Conservation (phyloP, 129 eudicot species). For the Smallanthus sonchifolius region DNA sequence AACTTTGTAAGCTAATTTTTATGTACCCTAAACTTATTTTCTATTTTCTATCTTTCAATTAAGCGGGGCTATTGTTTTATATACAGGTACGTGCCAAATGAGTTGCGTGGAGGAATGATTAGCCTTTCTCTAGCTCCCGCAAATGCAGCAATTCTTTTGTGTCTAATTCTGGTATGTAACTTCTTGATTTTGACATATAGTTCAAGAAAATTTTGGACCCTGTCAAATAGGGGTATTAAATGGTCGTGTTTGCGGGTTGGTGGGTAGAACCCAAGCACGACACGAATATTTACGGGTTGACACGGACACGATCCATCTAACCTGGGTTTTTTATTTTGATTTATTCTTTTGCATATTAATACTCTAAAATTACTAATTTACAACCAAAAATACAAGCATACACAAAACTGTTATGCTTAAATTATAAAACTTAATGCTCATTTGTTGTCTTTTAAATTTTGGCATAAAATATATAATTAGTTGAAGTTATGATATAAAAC, state of each 20-base stretch:
- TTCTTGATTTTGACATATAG: not conserved
- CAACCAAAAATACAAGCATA: not conserved
- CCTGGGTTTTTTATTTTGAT: too few species aligned
- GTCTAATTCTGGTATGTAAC: constrained; percentile 54
- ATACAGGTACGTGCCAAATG: constrained; percentile 85
- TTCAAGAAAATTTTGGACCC: not conserved
- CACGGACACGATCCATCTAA: too few species aligned
- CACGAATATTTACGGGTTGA: too few species aligned
- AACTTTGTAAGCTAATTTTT: constrained; percentile 50
- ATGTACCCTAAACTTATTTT: not conserved
- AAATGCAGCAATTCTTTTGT: constrained; percentile 50
- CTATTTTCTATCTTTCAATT: not conserved
- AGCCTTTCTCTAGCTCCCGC: constrained; percentile 83
- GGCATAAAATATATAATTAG: too few species aligned
- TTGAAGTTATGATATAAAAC: too few species aligned
- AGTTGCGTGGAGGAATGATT: constrained; percentile 92
- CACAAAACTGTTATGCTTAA: too few species aligned
- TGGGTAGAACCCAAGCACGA: not conserved
- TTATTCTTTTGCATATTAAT: not conserved
- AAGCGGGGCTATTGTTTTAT: not conserved
- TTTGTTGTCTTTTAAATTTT: too few species aligned
- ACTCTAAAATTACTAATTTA: not conserved
- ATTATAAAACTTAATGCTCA: too few species aligned
- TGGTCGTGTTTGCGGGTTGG: not conserved
- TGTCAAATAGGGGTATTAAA: not conserved